Base-by-base conservation (phyloP, 495 filamentous ascomycete species). In the Daldinia loculata region DNA sequence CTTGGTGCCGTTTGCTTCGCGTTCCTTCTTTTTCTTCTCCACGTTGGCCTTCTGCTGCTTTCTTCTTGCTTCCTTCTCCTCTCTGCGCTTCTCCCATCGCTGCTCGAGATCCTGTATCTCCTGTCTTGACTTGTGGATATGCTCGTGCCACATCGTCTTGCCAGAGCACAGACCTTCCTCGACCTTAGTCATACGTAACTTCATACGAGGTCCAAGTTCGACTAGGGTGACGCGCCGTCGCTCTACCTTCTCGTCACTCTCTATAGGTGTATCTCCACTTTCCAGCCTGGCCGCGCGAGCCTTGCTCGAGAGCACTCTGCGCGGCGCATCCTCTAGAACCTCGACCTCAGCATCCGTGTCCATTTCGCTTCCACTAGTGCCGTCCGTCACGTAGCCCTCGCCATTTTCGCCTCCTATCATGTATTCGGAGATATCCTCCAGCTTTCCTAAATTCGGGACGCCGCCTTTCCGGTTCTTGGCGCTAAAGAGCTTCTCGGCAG, bases 311-410 rank as follows among this genome's bases (percentile, higher is more conserved):
- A 85, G 87, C n/a, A 94, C 80, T 77, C 89, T 92, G 60, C 87
- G 86, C n/a, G 91, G 86, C 8, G 85, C 85, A 60, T 88, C 87
- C 67, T 93, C 91, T 12, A 95, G 80, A 30, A 99, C 87, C 74
- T 99, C 96, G 39, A 99, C 93, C 77, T 98, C 95, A 36, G 93
- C 94, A 76, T 98, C 96, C 1, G 94, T 97, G 43, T 98, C 96
- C 51, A 92, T 79, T 71, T 99, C 96, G 55, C 91, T 95, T 51
- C 96, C 95, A 74, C 91, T 95, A 1, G 93, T 97, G 55, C 78
- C 84, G 66, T 88, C 86, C 11, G 93, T 95, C 70, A 93, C 91
- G 76, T 97, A 99, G 1, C 95, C 94, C 17, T 86, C 83, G 48
- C 84, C 87, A 43, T 88, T 87, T 24, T 90, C 91, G 14, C 91